These are phyloP conservation scores for Guillardia theta DNA, from an alignment of 78 protist species.

Conservation along the genomic window DNA sequence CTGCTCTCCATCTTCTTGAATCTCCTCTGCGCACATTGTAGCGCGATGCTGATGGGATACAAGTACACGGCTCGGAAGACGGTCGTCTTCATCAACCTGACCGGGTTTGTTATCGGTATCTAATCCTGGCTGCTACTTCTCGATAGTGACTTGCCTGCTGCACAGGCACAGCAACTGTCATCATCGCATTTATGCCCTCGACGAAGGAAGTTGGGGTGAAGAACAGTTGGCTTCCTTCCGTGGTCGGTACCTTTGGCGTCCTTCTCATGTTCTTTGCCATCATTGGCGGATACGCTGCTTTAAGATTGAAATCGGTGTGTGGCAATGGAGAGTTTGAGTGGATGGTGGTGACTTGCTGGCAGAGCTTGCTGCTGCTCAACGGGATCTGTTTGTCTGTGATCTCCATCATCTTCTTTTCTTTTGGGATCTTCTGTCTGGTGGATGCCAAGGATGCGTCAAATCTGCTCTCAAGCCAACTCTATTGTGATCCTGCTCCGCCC, in stretches of 20 bases:
- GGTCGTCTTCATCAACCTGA: background rate
- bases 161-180: background rate
- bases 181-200: background rate
- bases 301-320: background rate
- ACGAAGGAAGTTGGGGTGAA: background rate
- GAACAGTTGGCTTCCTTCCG: background rate
- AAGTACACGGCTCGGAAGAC: background rate
- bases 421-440: background rate
- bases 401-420: background rate
- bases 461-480: background rate
- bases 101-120: background rate
- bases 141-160: background rate
- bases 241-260: background rate
- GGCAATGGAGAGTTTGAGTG: background rate
- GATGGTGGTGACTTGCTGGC: background rate
- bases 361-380: background rate
- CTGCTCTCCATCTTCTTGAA: too few relatives aligned
- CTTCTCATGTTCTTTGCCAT: background rate
- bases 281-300: background rate
- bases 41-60: background rate
- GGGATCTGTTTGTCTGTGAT: background rate
- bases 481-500: too few relatives aligned
- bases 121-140: background rate
- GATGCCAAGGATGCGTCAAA: background rate
- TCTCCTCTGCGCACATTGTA: too few relatives aligned